Evolutionary conservation across 1,139 yeast species (phyloP).

Genomic region (Wickerhamiella pararugosa): DNA sequence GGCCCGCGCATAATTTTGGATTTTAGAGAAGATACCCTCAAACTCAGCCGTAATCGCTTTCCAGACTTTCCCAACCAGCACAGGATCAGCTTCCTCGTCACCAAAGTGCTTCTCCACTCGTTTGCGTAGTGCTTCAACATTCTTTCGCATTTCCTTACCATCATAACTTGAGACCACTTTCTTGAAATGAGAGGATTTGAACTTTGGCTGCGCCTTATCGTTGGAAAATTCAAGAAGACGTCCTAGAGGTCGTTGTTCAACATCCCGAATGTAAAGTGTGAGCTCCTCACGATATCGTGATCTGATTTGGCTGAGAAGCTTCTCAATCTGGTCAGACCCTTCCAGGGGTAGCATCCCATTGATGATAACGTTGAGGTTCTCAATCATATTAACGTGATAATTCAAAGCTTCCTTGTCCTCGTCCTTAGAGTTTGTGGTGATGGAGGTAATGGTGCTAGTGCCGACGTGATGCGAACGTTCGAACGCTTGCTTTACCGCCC

Average conservation of each 20-base stretch:
- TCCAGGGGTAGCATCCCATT: constrained; percentile 34
- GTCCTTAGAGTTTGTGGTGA: constrained; percentile 22
- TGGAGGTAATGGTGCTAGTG: constrained; percentile 6
- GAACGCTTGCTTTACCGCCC: constrained; percentile 16
- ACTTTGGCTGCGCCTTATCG: constrained; percentile 29
- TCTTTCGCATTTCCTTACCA: constrained; percentile 39
- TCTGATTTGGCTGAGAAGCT: constrained; percentile 23
- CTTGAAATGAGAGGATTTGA: constrained; percentile 46
- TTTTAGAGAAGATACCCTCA: constrained; percentile 29
- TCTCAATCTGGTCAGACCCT: constrained; percentile 16
- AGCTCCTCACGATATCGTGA: constrained; percentile 32
- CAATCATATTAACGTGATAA: constrained; percentile 44
- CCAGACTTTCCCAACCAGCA: constrained; percentile 37
- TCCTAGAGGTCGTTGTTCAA: constrained; percentile 46
- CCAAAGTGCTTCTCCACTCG: constrained; percentile 46
- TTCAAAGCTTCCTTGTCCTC: constrained; percentile 43
- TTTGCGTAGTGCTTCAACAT: constrained; percentile 40
- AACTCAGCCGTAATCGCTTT: constrained; percentile 37
- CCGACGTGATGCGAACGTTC: constrained; percentile 9
- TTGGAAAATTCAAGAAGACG: constrained; percentile 44
- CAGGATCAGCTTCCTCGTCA: constrained; percentile 16
- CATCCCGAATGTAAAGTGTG: constrained; percentile 34
- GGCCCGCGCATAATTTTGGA: constrained; percentile 29
- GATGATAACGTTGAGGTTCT: constrained; percentile 44
- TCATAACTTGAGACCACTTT: constrained; percentile 43